These are phyloP conservation scores for Pseudogymnoascus sp. DNA, from an alignment of 2,329 filamentous ascomycete species.

Conservation along the genomic window DNA sequence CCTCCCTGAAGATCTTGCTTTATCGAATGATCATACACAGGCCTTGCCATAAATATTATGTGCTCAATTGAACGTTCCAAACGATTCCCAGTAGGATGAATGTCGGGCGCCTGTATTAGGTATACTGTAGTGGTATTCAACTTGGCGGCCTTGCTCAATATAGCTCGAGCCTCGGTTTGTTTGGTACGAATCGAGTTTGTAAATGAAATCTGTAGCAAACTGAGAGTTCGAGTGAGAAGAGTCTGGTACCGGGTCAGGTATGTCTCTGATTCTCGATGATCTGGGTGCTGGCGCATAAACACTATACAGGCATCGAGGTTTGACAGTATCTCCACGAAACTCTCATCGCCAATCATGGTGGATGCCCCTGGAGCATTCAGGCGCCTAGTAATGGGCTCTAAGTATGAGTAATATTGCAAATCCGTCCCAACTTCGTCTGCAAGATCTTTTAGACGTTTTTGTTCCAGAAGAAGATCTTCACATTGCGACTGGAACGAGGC, in stretches of 20 bases:
- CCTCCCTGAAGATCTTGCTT: background rate
- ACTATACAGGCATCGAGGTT: constrained; percentile 84
- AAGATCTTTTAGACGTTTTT: constrained; percentile 67
- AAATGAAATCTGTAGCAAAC: constrained; percentile 39
- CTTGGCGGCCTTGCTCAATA: constrained; percentile 6
- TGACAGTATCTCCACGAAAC: constrained; percentile 79
- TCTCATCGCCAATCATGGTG: constrained; percentile 71
- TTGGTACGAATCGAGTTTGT: constrained; percentile 11
- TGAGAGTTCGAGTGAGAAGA: constrained; percentile 59
- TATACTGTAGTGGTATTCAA: constrained; percentile 11
- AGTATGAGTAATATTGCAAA: constrained; percentile 86
- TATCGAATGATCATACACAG: constrained; percentile 7
- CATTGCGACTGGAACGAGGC: constrained; percentile 90
- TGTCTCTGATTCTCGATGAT: constrained; percentile 77
- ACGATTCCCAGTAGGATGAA: background rate
- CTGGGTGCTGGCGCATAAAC: constrained; percentile 81
- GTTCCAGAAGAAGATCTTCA: constrained; percentile 75
- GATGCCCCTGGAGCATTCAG: constrained; percentile 88
- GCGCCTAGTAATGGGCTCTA: constrained; percentile 81
- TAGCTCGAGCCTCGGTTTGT: background rate
- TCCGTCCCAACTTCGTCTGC: constrained; percentile 82
- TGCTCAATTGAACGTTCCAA: constrained; percentile 11
- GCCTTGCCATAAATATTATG: constrained; percentile 10
- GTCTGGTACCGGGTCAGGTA: constrained; percentile 84
- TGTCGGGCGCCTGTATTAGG: constrained; percentile 10